A percentile compares a stretch with the other conserved stretches of the same genome.
Evolutionary conservation across 306 rosid genomes (phyloP).

Genomic region (Quercus glauca): DNA sequence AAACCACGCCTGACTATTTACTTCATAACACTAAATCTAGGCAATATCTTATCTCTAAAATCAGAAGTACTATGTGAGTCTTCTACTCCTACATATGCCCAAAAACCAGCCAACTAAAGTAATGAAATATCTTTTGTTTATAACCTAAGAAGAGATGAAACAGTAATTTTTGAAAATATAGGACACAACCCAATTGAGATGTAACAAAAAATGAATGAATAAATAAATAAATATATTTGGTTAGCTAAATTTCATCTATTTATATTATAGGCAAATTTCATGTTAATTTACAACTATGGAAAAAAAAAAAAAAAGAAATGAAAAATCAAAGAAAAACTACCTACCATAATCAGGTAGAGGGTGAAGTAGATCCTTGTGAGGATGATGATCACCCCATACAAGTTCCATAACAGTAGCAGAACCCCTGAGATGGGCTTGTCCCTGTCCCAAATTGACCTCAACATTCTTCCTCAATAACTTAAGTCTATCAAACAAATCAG

Average conservation of each 20-base stretch:
- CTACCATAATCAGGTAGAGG: conserved; percentile 72
- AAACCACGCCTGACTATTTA: background rate
- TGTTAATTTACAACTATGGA: too few relatives aligned
- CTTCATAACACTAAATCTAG: background rate
- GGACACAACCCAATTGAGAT: background rate
- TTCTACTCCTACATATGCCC: background rate
- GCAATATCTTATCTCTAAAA: background rate
- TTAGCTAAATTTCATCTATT: background rate
- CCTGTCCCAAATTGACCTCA: conserved; percentile 57
- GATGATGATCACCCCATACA: conserved; percentile 75
- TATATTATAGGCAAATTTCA: too few relatives aligned
- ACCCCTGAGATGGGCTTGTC: conserved; percentile 39
- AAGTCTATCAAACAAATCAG: conserved; percentile 79
- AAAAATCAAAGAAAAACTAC: background rate
- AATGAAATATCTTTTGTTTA: background rate
- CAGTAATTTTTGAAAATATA: too few relatives aligned
- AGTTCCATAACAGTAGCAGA: conserved; percentile 59
- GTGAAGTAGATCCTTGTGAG: conserved; percentile 31
- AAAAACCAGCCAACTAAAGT: background rate
- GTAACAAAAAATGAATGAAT: background rate
- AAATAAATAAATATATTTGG: background rate
- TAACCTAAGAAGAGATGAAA: too few relatives aligned
- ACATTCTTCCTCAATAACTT: conserved; percentile 68
- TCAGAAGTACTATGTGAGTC: background rate
- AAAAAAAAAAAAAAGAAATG: background rate